phyloP scores from a whole-genome alignment of 1,284 basidiomycete genomes.

The Flammula alnicola region DNA sequence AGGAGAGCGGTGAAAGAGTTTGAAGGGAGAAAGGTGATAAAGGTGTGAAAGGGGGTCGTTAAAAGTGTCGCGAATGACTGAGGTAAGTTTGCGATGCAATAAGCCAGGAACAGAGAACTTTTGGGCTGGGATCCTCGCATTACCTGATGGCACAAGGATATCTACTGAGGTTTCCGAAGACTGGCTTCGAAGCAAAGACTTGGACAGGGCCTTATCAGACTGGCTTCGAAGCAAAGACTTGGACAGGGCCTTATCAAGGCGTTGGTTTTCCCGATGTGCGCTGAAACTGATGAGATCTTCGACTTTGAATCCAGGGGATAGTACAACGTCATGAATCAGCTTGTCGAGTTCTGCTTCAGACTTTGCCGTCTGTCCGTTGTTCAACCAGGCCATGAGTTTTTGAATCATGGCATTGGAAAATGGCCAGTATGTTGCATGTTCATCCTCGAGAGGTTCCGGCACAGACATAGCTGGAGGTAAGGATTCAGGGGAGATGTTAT shows the following conservation, averaged over 20 bases:
- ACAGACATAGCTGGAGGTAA: neutral
- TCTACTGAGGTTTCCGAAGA: constrained; percentile 19
- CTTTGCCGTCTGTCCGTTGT: constrained; percentile 21
- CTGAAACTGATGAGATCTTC: constrained; percentile 4
- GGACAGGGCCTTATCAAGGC: constrained; percentile 9
- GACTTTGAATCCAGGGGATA: constrained; percentile 4
- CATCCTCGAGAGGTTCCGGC: neutral
- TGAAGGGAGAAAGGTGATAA: constrained; percentile 16
- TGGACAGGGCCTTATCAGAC: constrained; percentile 6
- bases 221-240: neutral
- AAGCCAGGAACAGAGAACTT: constrained; percentile 31
- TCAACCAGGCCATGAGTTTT: constrained; percentile 22
- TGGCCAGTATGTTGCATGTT: no score
- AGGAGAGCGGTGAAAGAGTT: constrained; percentile 4
- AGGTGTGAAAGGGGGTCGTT: constrained; percentile 5
- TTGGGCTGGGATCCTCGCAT: constrained; percentile 7
- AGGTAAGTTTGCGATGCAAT: constrained; percentile 26
- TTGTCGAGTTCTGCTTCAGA: constrained; percentile 20
- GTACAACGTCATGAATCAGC: constrained; percentile 26
- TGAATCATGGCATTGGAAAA: constrained; percentile 4
- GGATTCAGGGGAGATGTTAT: no score
- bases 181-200: neutral
- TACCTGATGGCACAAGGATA: constrained; percentile 32
- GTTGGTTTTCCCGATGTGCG: constrained; percentile 14
- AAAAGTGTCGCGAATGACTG: constrained; percentile 13